These are phyloP conservation scores for Dendrobium officinale DNA, from an alignment of 106 monocot species.

Conservation along the genomic window DNA sequence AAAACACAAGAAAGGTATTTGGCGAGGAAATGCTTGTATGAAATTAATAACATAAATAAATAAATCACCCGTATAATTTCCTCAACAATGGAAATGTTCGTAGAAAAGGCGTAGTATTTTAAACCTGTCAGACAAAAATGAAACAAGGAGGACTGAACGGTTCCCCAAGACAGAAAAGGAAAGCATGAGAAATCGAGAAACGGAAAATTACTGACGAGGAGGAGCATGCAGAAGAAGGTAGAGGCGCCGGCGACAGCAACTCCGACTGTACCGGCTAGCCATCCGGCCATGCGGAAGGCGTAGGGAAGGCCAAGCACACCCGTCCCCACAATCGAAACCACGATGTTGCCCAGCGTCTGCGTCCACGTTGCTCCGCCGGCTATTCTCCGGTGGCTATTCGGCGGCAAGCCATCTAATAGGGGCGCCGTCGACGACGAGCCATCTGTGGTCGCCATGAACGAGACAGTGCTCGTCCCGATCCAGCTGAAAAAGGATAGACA, in stretches of 20 bases:
- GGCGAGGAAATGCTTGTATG: neutral
- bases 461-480: neutral
- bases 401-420: conserved; percentile 4
- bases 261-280: conserved; percentile 47
- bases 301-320: conserved; percentile 65
- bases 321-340: conserved; percentile 60
- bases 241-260: conserved; percentile 33
- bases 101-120: no score
- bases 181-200: neutral
- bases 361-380: conserved; percentile 38
- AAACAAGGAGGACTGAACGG: no score
- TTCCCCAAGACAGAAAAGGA: neutral
- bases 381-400: neutral
- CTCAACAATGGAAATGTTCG: no score
- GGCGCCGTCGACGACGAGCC: conserved; percentile 3
- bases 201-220: conserved; percentile 33
- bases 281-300: conserved; percentile 55
- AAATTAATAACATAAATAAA: no score
- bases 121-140: neutral
- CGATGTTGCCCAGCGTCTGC: conserved; percentile 60
- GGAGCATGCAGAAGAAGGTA: conserved; percentile 64
- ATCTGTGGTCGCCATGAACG: neutral
- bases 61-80: no score
- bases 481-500: neutral
- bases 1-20: neutral